Evolutionary conservation across 305 asterid genomes (phyloP), one percentile per base, ranked within the genome.

Genomic region (Rubia balearica): DNA sequence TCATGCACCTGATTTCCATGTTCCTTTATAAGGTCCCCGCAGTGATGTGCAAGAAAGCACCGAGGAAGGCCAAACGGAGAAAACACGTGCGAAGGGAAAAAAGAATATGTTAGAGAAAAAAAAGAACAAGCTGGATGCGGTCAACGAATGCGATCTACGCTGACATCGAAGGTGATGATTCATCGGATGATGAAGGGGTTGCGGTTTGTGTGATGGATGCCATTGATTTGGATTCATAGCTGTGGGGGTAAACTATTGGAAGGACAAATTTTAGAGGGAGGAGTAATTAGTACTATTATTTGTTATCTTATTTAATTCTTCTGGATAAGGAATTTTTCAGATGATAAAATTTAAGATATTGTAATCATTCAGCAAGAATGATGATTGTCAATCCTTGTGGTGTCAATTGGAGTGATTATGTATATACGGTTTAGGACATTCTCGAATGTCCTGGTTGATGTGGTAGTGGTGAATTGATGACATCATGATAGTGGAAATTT

Each of bases 21-120:
- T 89, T 89, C 57, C 77, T 84, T 7, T 90, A 85, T 59, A 89
- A 78, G 74, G 72, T 90, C 17, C 96, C 96, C 12, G 60, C 79
- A 51, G 83, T 84, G 0, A 77, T 90, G 6, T 86, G 86, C 78
- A 80, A 77, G 81, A 84, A 77, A 77, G 85, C 83, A 9, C 67
- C 71, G 67, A 74, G 60, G 68, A 77, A 67, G 49, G 81, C 78
- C 81, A 85, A 68, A 12, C 78, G 68, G 45, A 78, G 70, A 24
- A 74, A 77, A 43, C n/a, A 79, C 71, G 69, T 83, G 81, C 80
- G 59, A 68, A 88, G 76, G 40, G 78, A 4, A 77, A 77, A 64
- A 80, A 59, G 72, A 69, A 60, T 1, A 63, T 49, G 22, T 42
- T 27, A 67, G 41, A 74, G 68, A 60, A 2, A 0, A 43, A 12